Base-by-base conservation (phyloP, 768 basidiomycete species). In the Fibroporia radiculosa region DNA sequence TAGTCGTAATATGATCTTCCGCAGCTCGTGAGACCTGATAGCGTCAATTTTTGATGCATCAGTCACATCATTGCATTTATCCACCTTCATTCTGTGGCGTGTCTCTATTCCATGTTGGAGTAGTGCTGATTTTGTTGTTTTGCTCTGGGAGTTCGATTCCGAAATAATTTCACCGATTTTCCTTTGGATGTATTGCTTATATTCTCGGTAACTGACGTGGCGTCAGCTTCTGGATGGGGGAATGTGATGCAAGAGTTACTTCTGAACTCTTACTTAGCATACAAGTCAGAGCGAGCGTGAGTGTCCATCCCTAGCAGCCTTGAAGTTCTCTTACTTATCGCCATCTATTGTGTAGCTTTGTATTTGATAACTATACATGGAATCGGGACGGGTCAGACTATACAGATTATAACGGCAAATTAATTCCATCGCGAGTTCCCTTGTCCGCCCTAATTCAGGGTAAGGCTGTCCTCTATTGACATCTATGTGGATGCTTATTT, bases 351-450 rank as follows among this genome's bases (percentile, higher is more conserved):
- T 25, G 2, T 36, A 70, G 68, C 18, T 65, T 60, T 26, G 78
- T 79, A 2, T 78, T 77, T 51, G 67, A 77, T 47, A 73, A 80
- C 38, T 78, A 74, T 49, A 73, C 74, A 0, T 80, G 77, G 78
- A 58, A 66, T 6, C 59, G 58, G 3, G 63, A 70, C 11, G 64
- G 63, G 0, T 58, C 62, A 2, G 68, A 71, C 24, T 65, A 50
- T 31, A 37, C 66, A 0, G 58, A 64, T 0, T 80, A 56, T 55
- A 74, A 76, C 40, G 74, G 71, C n/a, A 73, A 69, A 34, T 48
- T 62, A 4, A 74, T 75, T 43, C 74, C 77, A 16, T 66, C 74
- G 0, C 69, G 68, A 0, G 71, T 78, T 26, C 79, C 79, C 3
- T 54, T 78, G 11, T 70, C 74, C 0, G 71, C 72, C 1, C 59